These are phyloP conservation scores for Pseudogymnoascus verrucosus DNA, from an alignment of 2,329 filamentous ascomycete genomes.

Conservation along the genomic window DNA sequence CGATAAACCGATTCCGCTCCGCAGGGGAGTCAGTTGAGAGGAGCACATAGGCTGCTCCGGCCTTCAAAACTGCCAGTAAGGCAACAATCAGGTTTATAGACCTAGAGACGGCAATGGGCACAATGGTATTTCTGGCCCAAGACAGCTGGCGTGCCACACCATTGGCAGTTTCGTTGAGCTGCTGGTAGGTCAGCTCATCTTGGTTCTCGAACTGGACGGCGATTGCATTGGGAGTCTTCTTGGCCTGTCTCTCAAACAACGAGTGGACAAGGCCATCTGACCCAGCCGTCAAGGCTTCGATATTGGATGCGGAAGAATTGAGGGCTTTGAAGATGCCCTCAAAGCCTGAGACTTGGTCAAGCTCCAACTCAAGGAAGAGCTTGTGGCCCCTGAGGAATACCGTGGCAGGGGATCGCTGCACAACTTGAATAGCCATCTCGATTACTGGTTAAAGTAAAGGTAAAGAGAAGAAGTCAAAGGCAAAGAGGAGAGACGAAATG, in stretches of 20 bases:
- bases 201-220: neutral
- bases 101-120: slow-evolving; percentile 1
- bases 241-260: neutral
- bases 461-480: neutral
- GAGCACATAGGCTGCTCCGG: slow-evolving; percentile 4
- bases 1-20: neutral
- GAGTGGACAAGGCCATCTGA: neutral
- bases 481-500: neutral
- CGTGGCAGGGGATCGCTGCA: neutral
- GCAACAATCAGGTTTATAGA: slow-evolving; percentile 6
- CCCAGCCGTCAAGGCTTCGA: neutral
- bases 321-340: neutral
- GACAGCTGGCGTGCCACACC: neutral
- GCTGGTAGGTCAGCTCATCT: neutral
- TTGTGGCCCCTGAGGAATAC: slow-evolving; percentile 1
- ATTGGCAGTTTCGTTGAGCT: slow-evolving; percentile 4
- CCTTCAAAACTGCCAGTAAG: slow-evolving; percentile 6
- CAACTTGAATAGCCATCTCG: slow-evolving; percentile 1
- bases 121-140: slow-evolving; percentile 1
- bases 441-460: neutral
- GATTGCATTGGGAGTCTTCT: neutral
- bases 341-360: slow-evolving; percentile 1
- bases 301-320: neutral
- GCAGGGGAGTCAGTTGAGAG: neutral
- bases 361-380: neutral